Conservation (phyloP, 495 filamentous ascomycete genomes). For the Penicillium egyptiacum region DNA sequence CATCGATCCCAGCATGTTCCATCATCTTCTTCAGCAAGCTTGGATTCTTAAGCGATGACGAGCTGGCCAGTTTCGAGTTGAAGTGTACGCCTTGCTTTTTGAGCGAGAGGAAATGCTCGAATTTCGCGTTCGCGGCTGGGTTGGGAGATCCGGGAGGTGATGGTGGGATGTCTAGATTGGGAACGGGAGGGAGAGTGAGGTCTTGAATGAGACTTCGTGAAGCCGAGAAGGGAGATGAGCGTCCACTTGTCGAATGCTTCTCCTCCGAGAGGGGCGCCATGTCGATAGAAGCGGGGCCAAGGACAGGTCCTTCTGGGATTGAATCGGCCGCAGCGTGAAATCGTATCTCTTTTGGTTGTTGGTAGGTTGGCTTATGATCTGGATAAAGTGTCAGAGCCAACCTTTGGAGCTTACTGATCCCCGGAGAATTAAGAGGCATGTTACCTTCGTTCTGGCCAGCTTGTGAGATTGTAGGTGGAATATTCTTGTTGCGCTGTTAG, state of each 20-base stretch:
- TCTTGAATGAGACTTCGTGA: constrained; percentile 68
- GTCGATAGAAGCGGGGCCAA: constrained; percentile 44
- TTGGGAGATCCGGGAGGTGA: constrained; percentile 80
- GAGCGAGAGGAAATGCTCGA: constrained; percentile 77
- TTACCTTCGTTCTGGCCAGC: constrained; percentile 21
- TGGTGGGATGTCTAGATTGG: constrained; percentile 77
- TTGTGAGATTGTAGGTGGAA: constrained; percentile 1
- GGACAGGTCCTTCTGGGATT: constrained; percentile 41
- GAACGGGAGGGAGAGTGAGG: constrained; percentile 79
- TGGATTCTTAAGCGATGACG: constrained; percentile 76
- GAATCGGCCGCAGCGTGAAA: background rate
- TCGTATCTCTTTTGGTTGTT: background rate
- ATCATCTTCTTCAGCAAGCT: constrained; percentile 76
- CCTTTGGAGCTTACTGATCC: background rate
- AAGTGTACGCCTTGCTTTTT: constrained; percentile 90
- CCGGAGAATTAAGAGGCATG: background rate
- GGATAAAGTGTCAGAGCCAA: constrained; percentile 12
- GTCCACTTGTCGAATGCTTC: constrained; percentile 31
- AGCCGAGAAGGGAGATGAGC: constrained; percentile 67
- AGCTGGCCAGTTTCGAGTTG: constrained; percentile 74
- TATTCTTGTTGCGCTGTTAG: constrained; percentile 7
- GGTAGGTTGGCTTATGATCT: constrained; percentile 8
- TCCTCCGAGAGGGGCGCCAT: constrained; percentile 21
- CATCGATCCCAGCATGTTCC: constrained; percentile 72
- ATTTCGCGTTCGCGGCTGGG: constrained; percentile 64